Evolutionary conservation across 2,329 filamentous ascomycete genomes (phyloP).

Genomic region (Pseudogymnoascus sp.): DNA sequence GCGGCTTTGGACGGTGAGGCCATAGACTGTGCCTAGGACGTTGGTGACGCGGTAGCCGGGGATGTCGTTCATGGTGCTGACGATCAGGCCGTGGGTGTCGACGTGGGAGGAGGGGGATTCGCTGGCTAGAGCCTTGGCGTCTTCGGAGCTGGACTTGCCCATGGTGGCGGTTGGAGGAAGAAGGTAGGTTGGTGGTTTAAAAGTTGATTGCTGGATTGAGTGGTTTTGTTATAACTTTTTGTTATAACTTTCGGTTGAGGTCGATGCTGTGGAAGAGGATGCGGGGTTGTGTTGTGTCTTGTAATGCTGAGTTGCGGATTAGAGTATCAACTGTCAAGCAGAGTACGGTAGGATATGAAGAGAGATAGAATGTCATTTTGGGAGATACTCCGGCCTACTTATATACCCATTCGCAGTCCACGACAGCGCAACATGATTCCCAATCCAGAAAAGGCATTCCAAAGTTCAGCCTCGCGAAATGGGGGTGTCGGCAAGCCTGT

Average conservation of each 20-base stretch:
- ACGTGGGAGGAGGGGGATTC: constrained; percentile 40
- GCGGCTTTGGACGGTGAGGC: constrained; percentile 48
- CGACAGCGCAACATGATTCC: background rate
- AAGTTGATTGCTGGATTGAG: background rate
- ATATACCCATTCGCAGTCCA: background rate
- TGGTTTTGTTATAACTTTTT: background rate
- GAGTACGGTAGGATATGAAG: background rate
- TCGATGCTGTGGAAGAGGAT: background rate
- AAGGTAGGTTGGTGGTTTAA: background rate
- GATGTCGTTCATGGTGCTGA: constrained; percentile 56
- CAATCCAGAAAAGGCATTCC: background rate
- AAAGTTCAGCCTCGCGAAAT: background rate
- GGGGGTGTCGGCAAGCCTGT: background rate
- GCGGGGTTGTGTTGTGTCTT: background rate
- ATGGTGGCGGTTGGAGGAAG: constrained; percentile 20
- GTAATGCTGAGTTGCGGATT: background rate
- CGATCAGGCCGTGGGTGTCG: constrained; percentile 54
- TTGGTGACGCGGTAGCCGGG: constrained; percentile 51
- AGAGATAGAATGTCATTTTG: background rate
- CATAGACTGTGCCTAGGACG: constrained; percentile 52
- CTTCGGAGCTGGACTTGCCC: background rate
- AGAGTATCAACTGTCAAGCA: background rate
- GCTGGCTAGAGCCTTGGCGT: background rate
- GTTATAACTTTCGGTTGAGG: background rate
- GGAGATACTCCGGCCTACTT: background rate